Evolutionary conservation across 1,284 basidiomycete genomes (phyloP).

Genomic region (Ustilago xerochloae): DNA sequence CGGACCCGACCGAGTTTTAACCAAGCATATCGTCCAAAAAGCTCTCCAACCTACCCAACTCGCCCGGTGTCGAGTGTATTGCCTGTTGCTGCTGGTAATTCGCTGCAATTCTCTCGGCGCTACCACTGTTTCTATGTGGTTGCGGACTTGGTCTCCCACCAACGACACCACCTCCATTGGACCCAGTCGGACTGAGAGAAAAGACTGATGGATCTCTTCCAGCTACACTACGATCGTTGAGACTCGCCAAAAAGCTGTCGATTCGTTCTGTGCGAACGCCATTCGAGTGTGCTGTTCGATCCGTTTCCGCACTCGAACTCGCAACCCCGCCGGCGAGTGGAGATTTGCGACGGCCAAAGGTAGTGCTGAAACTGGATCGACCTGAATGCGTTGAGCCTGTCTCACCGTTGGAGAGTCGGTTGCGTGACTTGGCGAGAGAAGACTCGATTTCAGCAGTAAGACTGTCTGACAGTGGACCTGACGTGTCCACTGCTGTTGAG

Average conservation of each 20-base stretch:
- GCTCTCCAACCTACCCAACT: conserved; percentile 36
- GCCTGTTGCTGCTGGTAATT: too few species aligned
- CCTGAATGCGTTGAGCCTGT: conserved; percentile 16
- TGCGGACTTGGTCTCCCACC: background rate
- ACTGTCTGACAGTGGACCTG: conserved; percentile 14
- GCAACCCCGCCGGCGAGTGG: conserved; percentile 2
- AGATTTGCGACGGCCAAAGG: conserved; percentile 35
- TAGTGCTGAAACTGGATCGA: conserved; percentile 44
- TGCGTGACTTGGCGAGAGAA: conserved; percentile 25
- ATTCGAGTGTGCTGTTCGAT: background rate
- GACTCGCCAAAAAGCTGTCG: conserved; percentile 45
- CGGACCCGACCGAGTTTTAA: too few species aligned
- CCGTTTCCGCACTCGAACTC: background rate
- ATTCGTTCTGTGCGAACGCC: conserved; percentile 25
- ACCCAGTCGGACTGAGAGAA: conserved; percentile 6
- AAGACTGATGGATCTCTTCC: conserved; percentile 30
- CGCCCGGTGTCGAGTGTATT: conserved; percentile 25
- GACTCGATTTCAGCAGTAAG: conserved; percentile 39
- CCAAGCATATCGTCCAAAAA: conserved; percentile 52
- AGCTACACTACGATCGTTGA: conserved; percentile 32
- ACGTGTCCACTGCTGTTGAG: background rate
- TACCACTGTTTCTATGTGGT: background rate
- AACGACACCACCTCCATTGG: background rate
- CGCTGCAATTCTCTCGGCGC: background rate
- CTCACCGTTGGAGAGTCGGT: conserved; percentile 5